A percentile compares a stretch with the other conserved stretches of the same genome.
Conservation (phyloP, 2,329 filamentous ascomycete species). For the Aureobasidium musti region DNA sequence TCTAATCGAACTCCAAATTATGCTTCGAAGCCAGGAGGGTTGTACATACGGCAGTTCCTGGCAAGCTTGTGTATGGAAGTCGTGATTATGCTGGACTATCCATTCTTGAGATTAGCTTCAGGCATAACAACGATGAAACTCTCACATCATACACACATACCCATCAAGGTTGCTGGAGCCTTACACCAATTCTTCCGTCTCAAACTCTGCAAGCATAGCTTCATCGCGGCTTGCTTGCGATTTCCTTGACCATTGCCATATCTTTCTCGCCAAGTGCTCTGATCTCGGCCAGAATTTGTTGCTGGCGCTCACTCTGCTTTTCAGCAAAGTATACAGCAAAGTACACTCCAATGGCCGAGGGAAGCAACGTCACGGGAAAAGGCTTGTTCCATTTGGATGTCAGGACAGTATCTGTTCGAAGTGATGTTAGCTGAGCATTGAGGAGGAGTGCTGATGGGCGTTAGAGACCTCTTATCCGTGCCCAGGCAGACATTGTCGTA, state of each 20-base stretch:
- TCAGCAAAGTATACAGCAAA: conserved; percentile 37
- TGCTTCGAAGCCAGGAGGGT: too few relatives aligned
- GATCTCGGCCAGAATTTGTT: conserved; percentile 38
- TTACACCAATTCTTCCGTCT: not conserved
- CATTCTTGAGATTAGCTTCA: not conserved
- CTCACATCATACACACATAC: not conserved
- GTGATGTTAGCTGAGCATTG: not conserved
- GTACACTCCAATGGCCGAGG: conserved; percentile 40
- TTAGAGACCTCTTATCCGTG: conserved; percentile 17
- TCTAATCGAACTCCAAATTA: not conserved
- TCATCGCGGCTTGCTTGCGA: conserved; percentile 28
- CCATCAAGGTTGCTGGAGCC: conserved; percentile 2
- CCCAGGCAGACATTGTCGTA: conserved; percentile 21
- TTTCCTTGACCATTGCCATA: conserved; percentile 13
- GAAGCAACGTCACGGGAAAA: conserved; percentile 39
- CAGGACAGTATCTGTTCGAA: conserved; percentile 35
- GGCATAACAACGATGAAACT: not conserved
- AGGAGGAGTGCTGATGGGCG: not conserved
- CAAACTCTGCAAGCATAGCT: not conserved
- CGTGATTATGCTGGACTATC: too few relatives aligned
- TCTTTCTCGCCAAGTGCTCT: conserved; percentile 35
- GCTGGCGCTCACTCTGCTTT: conserved; percentile 39
- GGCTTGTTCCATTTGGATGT: conserved; percentile 42
- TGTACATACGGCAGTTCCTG: not conserved
- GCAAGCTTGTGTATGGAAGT: not conserved